Percentiles rank a stretch among this genome's conserved stretches.
Conservation (phyloP, 73 alveolate species). For the Effrenium voratum region DNA sequence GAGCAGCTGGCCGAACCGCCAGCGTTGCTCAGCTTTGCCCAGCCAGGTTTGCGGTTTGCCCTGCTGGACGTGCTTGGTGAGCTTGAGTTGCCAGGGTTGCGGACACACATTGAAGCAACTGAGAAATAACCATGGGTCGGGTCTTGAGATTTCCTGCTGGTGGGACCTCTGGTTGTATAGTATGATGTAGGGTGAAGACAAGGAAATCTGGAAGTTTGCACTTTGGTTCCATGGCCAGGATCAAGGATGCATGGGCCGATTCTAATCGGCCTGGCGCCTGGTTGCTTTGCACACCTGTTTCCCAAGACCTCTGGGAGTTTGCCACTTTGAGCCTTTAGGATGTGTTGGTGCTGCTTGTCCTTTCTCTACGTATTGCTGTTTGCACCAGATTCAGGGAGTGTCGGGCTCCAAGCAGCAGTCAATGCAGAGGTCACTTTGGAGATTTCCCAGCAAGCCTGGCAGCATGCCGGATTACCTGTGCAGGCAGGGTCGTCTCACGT, state of each 20-base stretch:
- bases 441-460: slow-evolving; percentile 88
- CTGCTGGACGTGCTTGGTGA: neutral
- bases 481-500: neutral
- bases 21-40: too few species aligned
- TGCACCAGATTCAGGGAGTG: neutral
- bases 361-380: neutral
- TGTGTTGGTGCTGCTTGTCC: neutral
- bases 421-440: slow-evolving; percentile 57
- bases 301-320: too few species aligned
- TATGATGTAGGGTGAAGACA: too few species aligned
- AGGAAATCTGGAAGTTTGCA: too few species aligned
- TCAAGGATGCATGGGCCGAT: slow-evolving; percentile 53
- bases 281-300: neutral
- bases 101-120: too few species aligned
- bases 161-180: too few species aligned
- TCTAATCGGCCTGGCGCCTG: neutral
- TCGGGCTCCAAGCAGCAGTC: neutral
- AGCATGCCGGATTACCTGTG: slow-evolving; percentile 84
- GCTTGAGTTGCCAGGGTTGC: neutral
- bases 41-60: neutral
- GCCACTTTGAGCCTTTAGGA: too few species aligned
- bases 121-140: too few species aligned
- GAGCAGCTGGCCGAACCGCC: slow-evolving; percentile 19
- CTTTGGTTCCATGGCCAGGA: slow-evolving; percentile 66
- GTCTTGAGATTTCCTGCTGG: too few species aligned